Base-by-base conservation (phyloP, 2,329 filamentous ascomycete genomes). In the Exophiala bonariae region DNA sequence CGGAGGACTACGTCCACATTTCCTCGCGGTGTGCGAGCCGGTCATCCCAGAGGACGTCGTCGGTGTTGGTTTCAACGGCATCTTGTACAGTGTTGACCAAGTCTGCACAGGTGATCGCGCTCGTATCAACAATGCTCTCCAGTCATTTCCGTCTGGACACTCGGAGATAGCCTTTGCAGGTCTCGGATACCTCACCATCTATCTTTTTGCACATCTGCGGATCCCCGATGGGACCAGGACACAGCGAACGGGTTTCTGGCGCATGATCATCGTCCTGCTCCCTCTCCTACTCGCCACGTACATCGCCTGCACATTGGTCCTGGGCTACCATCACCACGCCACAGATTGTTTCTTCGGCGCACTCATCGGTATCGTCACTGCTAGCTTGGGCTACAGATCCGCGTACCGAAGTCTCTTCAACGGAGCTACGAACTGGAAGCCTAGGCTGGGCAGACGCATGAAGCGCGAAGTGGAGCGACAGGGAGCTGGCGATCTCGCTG, bases 101-200 rank as follows among this genome's bases (percentile, higher is more conserved):
- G 79, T 91, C 2, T 95, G 89, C 72, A 91, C 86, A 9, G 78
- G 90, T 59, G 66, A 83, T 59, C 79, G 81, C 50, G 85, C 88
- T 63, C 74, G 74, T 1, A 76, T 95, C 3, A 85, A 93, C 54
- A 89, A 95, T 59, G 89, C 88, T 13, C 92, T 87, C 85, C 81
- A 89, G 33, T 88, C 83, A 17, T 95, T 93, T 59, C 89, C 89
- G 1, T 87, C 82, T 2, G 89, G 89, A 1, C 89, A 95, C 66
- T 85, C 81, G 10, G 87, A 83, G 50, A 91, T 91, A 63, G 78
- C 86, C 1, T 95, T 93, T 63, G 80, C 82, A 3, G 89, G 89
- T 0, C 73, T 95, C 8, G 87, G 88, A 2, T 93, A 87, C 62
- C 69, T 90, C 14, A 78, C 81, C 17, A 69, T 88, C 19, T 89